Percentiles rank a stretch among this genome's conserved stretches.
These are phyloP conservation scores for Acer campestre DNA, from an alignment of 345 rosid genomes.

Conservation along the genomic window DNA sequence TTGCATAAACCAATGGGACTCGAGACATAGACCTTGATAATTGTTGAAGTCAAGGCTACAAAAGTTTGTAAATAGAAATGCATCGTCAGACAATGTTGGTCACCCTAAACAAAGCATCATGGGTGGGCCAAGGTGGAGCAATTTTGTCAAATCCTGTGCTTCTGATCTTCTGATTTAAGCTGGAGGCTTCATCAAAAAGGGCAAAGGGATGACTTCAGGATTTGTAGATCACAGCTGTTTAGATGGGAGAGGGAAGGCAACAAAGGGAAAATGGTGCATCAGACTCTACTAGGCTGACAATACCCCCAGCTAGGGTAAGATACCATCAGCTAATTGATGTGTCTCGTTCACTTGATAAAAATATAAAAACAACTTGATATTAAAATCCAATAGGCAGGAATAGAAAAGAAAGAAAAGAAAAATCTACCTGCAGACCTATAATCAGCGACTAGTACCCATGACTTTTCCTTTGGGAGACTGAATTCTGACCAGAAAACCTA, in stretches of 20 bases:
- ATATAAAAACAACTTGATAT: slow-evolving; percentile 10
- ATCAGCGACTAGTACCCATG: slow-evolving; percentile 46
- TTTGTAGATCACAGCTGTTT: slow-evolving; percentile 41
- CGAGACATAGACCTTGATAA: slow-evolving; percentile 14
- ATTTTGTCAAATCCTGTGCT: slow-evolving; percentile 28
- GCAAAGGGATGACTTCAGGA: slow-evolving; percentile 35
- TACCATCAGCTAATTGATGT: slow-evolving; percentile 24
- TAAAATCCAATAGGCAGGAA: slow-evolving; percentile 13
- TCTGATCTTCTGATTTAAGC: slow-evolving; percentile 38
- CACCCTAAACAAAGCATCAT: slow-evolving; percentile 33
- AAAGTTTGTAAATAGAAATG: slow-evolving; percentile 31
- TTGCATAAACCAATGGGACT: slow-evolving; percentile 11
- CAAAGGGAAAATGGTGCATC: slow-evolving; percentile 32
- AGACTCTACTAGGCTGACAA: slow-evolving; percentile 36
- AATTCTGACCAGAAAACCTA: slow-evolving; percentile 49
- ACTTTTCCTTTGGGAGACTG: slow-evolving; percentile 46
- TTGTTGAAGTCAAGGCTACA: slow-evolving; percentile 29
- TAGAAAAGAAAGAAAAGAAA: background rate
- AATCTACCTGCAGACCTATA: slow-evolving; percentile 11
- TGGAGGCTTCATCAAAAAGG: slow-evolving; percentile 39
- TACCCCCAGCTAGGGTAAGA: slow-evolving; percentile 25
- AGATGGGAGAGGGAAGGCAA: slow-evolving; percentile 37
- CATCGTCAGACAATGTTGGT: slow-evolving; percentile 34
- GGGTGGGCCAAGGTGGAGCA: slow-evolving; percentile 32
- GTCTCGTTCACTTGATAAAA: slow-evolving; percentile 15